Evolutionary conservation across 192 early-diverging fungal species (phyloP).

Genomic region (Allomyces arbusculus): DNA sequence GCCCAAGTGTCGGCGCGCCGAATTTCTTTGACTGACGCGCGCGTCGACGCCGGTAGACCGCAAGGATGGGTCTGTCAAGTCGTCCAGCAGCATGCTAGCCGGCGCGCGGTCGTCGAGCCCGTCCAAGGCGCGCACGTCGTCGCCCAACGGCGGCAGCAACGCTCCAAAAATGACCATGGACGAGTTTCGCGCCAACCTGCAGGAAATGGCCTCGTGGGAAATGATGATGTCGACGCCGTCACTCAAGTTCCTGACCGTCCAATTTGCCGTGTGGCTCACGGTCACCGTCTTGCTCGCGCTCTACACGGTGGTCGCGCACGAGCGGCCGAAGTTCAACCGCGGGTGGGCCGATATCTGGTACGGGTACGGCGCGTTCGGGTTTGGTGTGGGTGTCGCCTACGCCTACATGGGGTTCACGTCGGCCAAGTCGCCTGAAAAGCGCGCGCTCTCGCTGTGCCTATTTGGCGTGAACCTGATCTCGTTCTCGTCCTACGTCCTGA

Average conservation of each 20-base stretch:
- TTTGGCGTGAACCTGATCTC: conserved; percentile 5
- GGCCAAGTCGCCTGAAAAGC: conserved; percentile 7
- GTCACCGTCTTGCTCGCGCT: conserved; percentile 1
- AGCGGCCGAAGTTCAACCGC: conserved; percentile 9
- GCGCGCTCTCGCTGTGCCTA: conserved; percentile 3
- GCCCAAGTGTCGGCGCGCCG: too few relatives aligned
- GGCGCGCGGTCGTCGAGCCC: too few relatives aligned
- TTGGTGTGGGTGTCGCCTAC: conserved; percentile 8
- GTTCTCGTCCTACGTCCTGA: conserved; percentile 4
- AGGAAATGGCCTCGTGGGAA: not conserved
- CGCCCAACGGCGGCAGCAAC: too few relatives aligned
- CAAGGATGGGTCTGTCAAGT: too few relatives aligned
- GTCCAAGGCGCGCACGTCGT: too few relatives aligned
- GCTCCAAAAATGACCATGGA: too few relatives aligned
- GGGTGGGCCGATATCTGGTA: conserved; percentile 11
- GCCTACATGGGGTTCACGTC: conserved; percentile 7
- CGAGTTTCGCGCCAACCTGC: too few relatives aligned
- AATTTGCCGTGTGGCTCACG: conserved; percentile 9
- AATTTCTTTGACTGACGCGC: too few relatives aligned
- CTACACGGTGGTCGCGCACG: conserved; percentile 5
- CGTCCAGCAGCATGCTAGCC: too few relatives aligned
- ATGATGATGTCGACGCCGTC: conserved; percentile 1
- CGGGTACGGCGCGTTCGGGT: conserved; percentile 5
- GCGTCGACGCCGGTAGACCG: too few relatives aligned
- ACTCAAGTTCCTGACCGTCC: conserved; percentile 8